Evolutionary conservation across 768 basidiomycete genomes (phyloP).

Genomic region (Leccinum olivaceopallidum): DNA sequence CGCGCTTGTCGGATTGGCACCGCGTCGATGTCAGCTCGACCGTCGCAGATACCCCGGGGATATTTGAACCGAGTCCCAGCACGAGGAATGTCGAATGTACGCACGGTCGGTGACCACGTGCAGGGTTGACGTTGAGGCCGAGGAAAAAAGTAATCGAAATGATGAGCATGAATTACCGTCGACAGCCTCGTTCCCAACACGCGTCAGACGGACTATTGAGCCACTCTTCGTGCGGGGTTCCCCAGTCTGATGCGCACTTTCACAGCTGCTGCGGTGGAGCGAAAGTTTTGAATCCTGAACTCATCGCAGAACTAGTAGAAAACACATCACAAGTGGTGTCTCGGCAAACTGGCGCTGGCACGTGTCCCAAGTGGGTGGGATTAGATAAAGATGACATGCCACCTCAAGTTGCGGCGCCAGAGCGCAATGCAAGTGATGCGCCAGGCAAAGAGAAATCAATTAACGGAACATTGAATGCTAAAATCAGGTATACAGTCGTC

Average conservation of each 20-base stretch:
- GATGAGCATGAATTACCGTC: conserved; percentile 26
- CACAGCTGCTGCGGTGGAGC: conserved; percentile 1
- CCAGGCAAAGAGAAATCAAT: conserved; percentile 22
- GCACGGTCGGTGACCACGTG: conserved; percentile 21
- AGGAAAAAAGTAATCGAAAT: conserved; percentile 24
- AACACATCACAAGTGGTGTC: not conserved
- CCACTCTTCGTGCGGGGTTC: conserved; percentile 15
- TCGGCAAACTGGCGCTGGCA: not conserved
- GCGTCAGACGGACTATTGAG: conserved; percentile 20
- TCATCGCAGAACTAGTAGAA: conserved; percentile 5
- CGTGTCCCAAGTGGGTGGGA: conserved; percentile 12
- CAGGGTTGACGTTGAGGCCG: conserved; percentile 18
- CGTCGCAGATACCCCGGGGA: conserved; percentile 7
- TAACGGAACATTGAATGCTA: conserved; percentile 21
- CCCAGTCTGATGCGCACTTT: not conserved
- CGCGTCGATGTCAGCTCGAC: conserved; percentile 3
- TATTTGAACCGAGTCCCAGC: conserved; percentile 2
- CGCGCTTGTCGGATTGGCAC: conserved; percentile 1
- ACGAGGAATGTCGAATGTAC: conserved; percentile 13
- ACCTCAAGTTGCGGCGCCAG: conserved; percentile 15
- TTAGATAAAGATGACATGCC: conserved; percentile 29
- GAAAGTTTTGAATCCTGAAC: not conserved
- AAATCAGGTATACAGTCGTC: conserved; percentile 16
- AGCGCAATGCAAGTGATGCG: conserved; percentile 19
- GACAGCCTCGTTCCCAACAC: conserved; percentile 32